Evolutionary conservation across 176 grass and related monocot genomes (phyloP).

Genomic region (Zoysia japonica): DNA sequence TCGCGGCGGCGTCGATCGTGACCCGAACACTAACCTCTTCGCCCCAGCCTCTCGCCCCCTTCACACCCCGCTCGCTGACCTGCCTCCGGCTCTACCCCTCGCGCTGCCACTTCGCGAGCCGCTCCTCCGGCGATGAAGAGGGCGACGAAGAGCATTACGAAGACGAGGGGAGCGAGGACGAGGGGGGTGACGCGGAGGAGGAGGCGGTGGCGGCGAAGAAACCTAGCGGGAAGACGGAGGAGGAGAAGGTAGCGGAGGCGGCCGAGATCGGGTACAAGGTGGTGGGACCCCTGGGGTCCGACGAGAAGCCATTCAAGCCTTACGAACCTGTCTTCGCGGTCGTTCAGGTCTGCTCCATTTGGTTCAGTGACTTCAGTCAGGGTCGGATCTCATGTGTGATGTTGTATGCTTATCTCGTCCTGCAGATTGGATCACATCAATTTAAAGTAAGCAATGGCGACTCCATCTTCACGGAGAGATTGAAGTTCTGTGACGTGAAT

Average conservation of each 20-base stretch:
- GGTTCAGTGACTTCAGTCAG: background rate
- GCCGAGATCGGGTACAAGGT: slow-evolving; percentile 84
- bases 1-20: slow-evolving; percentile 16
- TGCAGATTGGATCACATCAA: slow-evolving; percentile 95
- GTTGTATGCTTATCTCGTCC: background rate
- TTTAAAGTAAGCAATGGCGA: slow-evolving; percentile 99
- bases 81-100: slow-evolving; percentile 29
- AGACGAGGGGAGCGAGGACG: slow-evolving; percentile 47
- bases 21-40: background rate
- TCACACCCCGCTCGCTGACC: background rate
- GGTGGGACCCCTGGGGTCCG: slow-evolving; percentile 53
- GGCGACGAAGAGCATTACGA: slow-evolving; percentile 56
- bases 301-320: slow-evolving; percentile 91
- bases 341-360: slow-evolving; percentile 69
- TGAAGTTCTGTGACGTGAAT: slow-evolving; percentile 92
- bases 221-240: slow-evolving; percentile 81
- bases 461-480: slow-evolving; percentile 92
- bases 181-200: slow-evolving; percentile 48
- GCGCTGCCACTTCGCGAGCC: slow-evolving; percentile 58
- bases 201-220: slow-evolving; percentile 52
- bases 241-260: slow-evolving; percentile 78
- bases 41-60: background rate
- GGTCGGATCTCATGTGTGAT: slow-evolving; percentile 28
- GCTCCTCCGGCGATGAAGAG: slow-evolving; percentile 46
- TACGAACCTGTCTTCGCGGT: slow-evolving; percentile 81